A percentile compares a stretch with the other conserved stretches of the same genome.
phyloP scores from a whole-genome alignment of 2,329 filamentous ascomycete species.

The Emergomyces orientalis region DNA sequence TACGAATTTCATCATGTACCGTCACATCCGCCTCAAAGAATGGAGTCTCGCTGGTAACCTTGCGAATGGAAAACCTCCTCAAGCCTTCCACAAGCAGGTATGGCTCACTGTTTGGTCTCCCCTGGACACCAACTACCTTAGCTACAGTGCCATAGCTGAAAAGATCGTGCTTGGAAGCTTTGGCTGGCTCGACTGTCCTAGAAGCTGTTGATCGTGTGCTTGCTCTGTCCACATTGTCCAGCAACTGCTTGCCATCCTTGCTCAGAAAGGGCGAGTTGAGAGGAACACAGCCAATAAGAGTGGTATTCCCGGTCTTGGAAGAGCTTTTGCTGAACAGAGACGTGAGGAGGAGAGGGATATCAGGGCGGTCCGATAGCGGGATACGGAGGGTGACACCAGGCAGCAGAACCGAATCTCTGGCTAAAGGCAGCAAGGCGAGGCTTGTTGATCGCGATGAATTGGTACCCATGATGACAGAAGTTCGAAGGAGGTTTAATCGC shows the following conservation, averaged over 20 bases:
- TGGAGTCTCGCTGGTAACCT: constrained; percentile 65
- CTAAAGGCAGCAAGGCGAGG: constrained; percentile 72
- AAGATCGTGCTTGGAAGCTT: constrained; percentile 60
- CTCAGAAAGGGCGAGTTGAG: constrained; percentile 66
- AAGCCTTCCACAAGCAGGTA: constrained; percentile 79
- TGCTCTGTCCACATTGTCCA: constrained; percentile 53
- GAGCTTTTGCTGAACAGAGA: constrained; percentile 70
- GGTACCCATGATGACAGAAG: constrained; percentile 27
- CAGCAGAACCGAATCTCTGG: constrained; percentile 69
- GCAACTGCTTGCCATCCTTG: constrained; percentile 63
- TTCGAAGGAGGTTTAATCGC: constrained; percentile 8
- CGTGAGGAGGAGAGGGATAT: constrained; percentile 79
- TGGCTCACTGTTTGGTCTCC: constrained; percentile 64
- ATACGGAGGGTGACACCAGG: constrained; percentile 80
- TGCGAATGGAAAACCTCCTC: constrained; percentile 64
- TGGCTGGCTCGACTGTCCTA: constrained; percentile 48
- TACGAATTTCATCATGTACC: constrained; percentile 61
- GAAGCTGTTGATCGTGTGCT: constrained; percentile 36
- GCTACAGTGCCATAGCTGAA: constrained; percentile 75
- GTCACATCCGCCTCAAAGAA: constrained; percentile 77
- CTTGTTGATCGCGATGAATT: constrained; percentile 26
- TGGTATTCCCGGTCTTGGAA: constrained; percentile 53
- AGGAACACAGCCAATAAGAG: constrained; percentile 82
- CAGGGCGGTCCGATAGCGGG: constrained; percentile 70
- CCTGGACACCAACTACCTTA: constrained; percentile 69